These are phyloP conservation scores for Oxyria digyna DNA, from an alignment of 148 eudicot species.

Conservation along the genomic window DNA sequence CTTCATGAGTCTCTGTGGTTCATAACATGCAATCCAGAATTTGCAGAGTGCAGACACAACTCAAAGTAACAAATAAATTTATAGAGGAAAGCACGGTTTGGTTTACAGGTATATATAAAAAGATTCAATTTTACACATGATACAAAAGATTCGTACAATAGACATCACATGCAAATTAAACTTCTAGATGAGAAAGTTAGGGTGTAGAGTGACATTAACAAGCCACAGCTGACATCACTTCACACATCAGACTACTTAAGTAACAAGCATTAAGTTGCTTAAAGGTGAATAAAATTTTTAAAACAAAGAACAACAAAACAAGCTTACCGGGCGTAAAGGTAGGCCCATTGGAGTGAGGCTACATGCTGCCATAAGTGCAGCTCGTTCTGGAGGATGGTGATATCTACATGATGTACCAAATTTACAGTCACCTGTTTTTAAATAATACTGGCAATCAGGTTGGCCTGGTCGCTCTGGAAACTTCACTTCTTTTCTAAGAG, in stretches of 20 bases:
- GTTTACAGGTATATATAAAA: not conserved
- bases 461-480: conserved; percentile 79
- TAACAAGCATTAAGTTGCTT: not conserved
- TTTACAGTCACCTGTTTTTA: conserved; percentile 80
- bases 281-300: not conserved
- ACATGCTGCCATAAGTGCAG: conserved; percentile 28
- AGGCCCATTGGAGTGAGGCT: conserved; percentile 61
- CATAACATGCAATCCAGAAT: not conserved
- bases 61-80: not conserved
- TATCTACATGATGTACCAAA: conserved; percentile 70
- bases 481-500: conserved; percentile 24
- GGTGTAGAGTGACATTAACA: not conserved
- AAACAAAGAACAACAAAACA: not conserved
- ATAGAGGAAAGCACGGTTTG: not conserved
- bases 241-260: not conserved
- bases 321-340: conserved; percentile 87
- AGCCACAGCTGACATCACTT: not conserved
- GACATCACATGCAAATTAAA: no score
- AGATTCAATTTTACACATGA: not conserved
- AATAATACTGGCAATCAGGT: conserved; percentile 68
- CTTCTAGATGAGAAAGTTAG: not conserved
- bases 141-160: no score
- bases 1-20: not conserved
- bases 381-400: conserved; percentile 80
- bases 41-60: not conserved